These are phyloP conservation scores for Trichoderma virens DNA, from an alignment of 495 filamentous ascomycete genomes.

Conservation along the genomic window DNA sequence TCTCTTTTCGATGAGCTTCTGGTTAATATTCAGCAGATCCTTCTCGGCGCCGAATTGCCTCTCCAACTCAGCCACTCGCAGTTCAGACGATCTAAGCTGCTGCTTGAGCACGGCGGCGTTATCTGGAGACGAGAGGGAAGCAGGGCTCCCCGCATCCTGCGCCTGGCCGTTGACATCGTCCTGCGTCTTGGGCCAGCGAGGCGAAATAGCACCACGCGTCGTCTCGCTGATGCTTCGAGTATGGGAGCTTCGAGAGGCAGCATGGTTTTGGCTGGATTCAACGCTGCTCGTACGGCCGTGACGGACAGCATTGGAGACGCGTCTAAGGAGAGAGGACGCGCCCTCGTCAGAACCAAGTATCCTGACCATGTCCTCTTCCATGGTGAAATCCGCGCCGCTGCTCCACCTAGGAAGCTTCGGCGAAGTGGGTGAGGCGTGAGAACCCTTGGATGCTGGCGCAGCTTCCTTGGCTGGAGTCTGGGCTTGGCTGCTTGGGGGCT, in stretches of 20 bases:
- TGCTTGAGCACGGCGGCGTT: constrained; percentile 61
- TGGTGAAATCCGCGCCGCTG: constrained; percentile 67
- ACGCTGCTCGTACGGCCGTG: constrained; percentile 84
- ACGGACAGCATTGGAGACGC: constrained; percentile 84
- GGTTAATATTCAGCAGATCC: constrained; percentile 77
- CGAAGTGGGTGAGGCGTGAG: constrained; percentile 49
- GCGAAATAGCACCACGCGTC: constrained; percentile 44
- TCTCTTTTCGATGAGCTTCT: constrained; percentile 83
- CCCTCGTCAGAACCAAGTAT: constrained; percentile 66
- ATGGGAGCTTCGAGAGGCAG: constrained; percentile 32
- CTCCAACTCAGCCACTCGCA: constrained; percentile 78
- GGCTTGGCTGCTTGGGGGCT: constrained; percentile 36
- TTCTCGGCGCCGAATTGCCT: constrained; percentile 58
- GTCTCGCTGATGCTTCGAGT: constrained; percentile 50
- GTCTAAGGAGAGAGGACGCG: constrained; percentile 68
- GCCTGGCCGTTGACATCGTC: constrained; percentile 48
- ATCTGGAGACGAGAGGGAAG: constrained; percentile 54
- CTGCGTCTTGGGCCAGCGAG: constrained; percentile 64
- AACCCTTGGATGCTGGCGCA: constrained; percentile 25
- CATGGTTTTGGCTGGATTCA: constrained; percentile 38
- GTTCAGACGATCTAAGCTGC: constrained; percentile 72
- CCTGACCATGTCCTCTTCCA: constrained; percentile 86
- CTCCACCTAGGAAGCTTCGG: constrained; percentile 67
- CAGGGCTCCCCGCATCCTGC: constrained; percentile 68
- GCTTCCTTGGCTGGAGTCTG: constrained; percentile 26